A percentile compares a stretch with the other conserved stretches of the same genome.
Conservation (phyloP, 1,284 basidiomycete species). For the Porogramme epimiltina region DNA sequence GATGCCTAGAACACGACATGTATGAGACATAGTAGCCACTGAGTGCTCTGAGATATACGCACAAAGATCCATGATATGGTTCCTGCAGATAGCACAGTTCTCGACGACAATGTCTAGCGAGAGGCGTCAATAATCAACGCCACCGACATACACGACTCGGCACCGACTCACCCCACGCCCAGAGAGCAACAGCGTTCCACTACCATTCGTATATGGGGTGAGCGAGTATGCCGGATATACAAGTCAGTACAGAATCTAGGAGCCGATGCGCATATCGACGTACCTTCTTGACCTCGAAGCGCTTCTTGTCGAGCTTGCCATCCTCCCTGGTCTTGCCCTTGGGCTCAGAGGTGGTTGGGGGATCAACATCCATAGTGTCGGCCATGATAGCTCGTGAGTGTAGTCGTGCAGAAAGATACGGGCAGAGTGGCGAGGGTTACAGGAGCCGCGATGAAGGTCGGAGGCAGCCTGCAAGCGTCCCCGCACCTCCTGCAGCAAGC, state of each 20-base stretch:
- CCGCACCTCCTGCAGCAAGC: not conserved
- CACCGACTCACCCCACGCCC: slow-evolving; percentile 87
- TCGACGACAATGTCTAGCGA: slow-evolving; percentile 90
- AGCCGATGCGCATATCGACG: slow-evolving; percentile 17
- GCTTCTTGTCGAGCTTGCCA: slow-evolving; percentile 64
- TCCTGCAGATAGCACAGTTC: slow-evolving; percentile 95
- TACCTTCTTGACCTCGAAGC: slow-evolving; percentile 97
- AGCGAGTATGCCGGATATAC: not conserved
- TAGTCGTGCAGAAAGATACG: not conserved
- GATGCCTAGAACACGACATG: slow-evolving; percentile 68
- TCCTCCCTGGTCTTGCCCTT: slow-evolving; percentile 56
- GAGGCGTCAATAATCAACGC: slow-evolving; percentile 10
- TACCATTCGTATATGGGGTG: slow-evolving; percentile 34
- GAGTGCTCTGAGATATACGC: slow-evolving; percentile 36
- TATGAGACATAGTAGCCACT: slow-evolving; percentile 3
- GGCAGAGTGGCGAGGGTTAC: not conserved
- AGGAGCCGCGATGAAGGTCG: slow-evolving; percentile 12
- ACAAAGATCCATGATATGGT: slow-evolving; percentile 99
- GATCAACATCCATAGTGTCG: slow-evolving; percentile 79
- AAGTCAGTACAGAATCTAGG: slow-evolving; percentile 3
- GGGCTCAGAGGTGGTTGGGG: slow-evolving; percentile 41
- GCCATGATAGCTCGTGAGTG: slow-evolving; percentile 45
- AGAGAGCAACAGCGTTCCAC: slow-evolving; percentile 97
- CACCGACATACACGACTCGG: not conserved
- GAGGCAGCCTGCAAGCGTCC: slow-evolving; percentile 16